Evolutionary conservation across 306 rosid species (phyloP).

Genomic region (Rubus parviflorus): DNA sequence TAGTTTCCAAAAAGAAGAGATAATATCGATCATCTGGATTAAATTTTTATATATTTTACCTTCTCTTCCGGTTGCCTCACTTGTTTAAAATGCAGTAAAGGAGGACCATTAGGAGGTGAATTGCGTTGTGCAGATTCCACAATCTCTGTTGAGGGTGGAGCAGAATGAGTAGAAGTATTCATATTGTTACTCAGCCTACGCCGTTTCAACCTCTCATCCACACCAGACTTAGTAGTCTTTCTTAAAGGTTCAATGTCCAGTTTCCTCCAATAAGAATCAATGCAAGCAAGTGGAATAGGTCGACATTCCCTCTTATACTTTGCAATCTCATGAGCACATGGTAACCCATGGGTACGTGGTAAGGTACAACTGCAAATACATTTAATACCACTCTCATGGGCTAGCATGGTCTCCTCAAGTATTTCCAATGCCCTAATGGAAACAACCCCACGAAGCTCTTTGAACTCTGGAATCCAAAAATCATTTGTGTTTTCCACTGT

Average conservation of each 20-base stretch:
- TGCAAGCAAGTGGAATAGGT: neutral
- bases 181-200: neutral
- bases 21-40: no score
- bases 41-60: no score
- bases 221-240: neutral
- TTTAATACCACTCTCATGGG: no score
- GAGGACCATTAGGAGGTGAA: no score
- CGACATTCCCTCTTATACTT: neutral
- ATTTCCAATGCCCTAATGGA: neutral
- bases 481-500: neutral
- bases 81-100: no score
- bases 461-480: neutral
- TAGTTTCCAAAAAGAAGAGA: no score
- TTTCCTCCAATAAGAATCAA: neutral
- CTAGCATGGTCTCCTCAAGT: neutral
- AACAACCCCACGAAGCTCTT: neutral
- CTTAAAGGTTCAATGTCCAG: neutral
- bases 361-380: neutral
- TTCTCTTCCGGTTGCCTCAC: no score
- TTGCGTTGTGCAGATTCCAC: neutral
- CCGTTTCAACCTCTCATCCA: neutral
- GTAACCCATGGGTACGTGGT: slow-evolving; percentile 5
- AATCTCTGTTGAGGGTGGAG: neutral
- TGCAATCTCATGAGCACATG: slow-evolving; percentile 21
- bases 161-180: neutral